Conservation (phyloP, 371 early-diverging fungal species). For the Chytridium lagenaria region DNA sequence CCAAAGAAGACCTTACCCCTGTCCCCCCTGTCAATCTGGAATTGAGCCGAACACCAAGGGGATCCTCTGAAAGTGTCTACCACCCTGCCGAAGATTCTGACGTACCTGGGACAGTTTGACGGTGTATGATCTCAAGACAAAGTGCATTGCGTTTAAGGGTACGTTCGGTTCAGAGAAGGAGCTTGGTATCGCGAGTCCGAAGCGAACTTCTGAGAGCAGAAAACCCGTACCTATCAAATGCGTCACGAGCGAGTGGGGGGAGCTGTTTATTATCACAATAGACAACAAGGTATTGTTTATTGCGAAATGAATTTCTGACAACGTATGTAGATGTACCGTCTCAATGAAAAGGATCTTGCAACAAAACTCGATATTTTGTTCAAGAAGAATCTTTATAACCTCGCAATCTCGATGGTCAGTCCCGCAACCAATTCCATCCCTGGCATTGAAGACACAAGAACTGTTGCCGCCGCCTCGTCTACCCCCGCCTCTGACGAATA, state of each 20-base stretch:
- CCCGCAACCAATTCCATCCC: conserved; percentile 7
- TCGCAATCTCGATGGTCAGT: conserved; percentile 74
- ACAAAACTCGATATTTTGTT: conserved; percentile 87
- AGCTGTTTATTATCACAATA: conserved; percentile 83
- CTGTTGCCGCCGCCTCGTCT: conserved; percentile 6
- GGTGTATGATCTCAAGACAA: conserved; percentile 88
- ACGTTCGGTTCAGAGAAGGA: conserved; percentile 57
- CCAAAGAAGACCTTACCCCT: conserved; percentile 32
- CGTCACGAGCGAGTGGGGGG: conserved; percentile 83
- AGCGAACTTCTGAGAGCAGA: conserved; percentile 61
- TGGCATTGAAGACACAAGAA: conserved; percentile 6
- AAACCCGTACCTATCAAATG: conserved; percentile 33
- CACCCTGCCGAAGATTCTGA: conserved; percentile 23
- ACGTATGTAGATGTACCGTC: conserved; percentile 67
- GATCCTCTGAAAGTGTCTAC: not conserved
- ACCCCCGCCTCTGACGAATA: conserved; percentile 22
- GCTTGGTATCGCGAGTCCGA: conserved; percentile 24
- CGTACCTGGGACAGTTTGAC: conserved; percentile 63
- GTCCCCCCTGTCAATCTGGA: not conserved
- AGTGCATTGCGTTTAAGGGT: conserved; percentile 83
- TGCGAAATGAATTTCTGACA: not conserved
- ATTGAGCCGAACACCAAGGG: not conserved
- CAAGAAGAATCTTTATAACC: conserved; percentile 82
- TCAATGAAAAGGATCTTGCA: conserved; percentile 87
- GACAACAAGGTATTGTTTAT: conserved; percentile 68